Base-by-base conservation (phyloP, 306 rosid species). In the Mimosa bimucronata region DNA sequence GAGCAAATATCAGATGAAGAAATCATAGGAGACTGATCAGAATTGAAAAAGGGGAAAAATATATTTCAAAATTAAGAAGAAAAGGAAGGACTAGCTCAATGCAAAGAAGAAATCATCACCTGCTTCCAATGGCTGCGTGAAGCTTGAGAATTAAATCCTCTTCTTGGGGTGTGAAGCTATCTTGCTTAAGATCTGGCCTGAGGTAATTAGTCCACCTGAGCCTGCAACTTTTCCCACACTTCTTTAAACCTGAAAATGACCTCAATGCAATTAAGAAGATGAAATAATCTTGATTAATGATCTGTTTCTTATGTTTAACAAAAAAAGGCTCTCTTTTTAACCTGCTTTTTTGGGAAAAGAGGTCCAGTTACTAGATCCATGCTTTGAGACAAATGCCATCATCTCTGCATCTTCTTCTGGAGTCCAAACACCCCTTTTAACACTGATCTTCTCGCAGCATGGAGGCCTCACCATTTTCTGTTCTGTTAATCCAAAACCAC, bases 41-140 rank as follows among this genome's bases (percentile, higher is more conserved):
- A 71, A 76, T 72, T 55, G 52, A 42, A 38, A 78, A 64, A 42
- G 38, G 42, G 58, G 37, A 28, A 38, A 40, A 66, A 3, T 18
- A 66, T 6, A 9, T 9, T 10, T 9, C 42, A n/a, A 37, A 31
- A 16, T 38, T 16, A 60, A 65, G 8, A 55, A 15, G 72, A 14
- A 50, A 55, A 48, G 71, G 26, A 81, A 75, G 55, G 34, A 9
- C 6, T 9, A 23, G 31, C 30, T 10, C 30, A 73, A n/a, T n/a
- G n/a, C n/a, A n/a, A n/a, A 34, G 38, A 34, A 34, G 38, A 34
- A 53, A 55, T 66, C 60, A 89, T 70, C 68, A 92, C 98, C 98
- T 92, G 97, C 98, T 95, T 38, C 98, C 98, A 21, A 95, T 92
- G 85, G 98, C 93, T 77, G 98, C 90, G 28, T 95, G 98, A 86